Evolutionary conservation across 176 grass and related monocot species (phyloP), one percentile per base, ranked within the genome.

Genomic region (Cymbopogon citratus): DNA sequence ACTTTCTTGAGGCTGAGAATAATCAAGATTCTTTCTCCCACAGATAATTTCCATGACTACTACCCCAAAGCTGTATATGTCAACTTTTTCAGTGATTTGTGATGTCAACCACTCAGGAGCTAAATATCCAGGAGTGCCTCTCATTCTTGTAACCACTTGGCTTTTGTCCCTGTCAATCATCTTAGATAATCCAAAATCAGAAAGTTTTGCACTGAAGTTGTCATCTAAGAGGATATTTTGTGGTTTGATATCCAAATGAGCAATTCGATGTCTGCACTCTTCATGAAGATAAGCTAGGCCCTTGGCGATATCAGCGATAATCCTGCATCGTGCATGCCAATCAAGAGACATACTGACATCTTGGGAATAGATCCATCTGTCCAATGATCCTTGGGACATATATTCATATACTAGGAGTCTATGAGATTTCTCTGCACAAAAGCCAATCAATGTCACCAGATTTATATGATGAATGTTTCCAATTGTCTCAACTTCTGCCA

Each of bases 171-270:
- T n/a, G n/a, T n/a, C n/a, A n/a, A n/a, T n/a, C n/a, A n/a, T n/a
- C n/a, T n/a, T n/a, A n/a, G 86, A 48, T 12, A 97, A 24, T 8
- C 94, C 94, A 71, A 93, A 97, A 81, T 93, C 88, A 73, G 91
- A 87, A 66, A 93, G 7, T 33, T 91, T 97, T 1, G 91, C 86
- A 34, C 44, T 70, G 28, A 97, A 91, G 6, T 63, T 89, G 16
- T 91, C 86, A 66, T 97, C 91, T 67, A 91, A 66, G 14, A 97
- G 87, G 59, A 95, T 92, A 21, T 90, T 95, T 43, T 85, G 85
- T 24, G 92, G 92, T 29, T 92, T 92, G 40, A 96, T 80, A 82
- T 93, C 94, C 29, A 92, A 26, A 85, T 97, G 91, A 70, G 80
- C 83, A 83, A 97, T 93, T 63, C 64, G 85, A 25, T 93, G 83